Evolutionary conservation across 192 early-diverging fungal species (phyloP), one percentile per base, ranked within the genome.

Genomic region (Coemansia aciculifera): DNA sequence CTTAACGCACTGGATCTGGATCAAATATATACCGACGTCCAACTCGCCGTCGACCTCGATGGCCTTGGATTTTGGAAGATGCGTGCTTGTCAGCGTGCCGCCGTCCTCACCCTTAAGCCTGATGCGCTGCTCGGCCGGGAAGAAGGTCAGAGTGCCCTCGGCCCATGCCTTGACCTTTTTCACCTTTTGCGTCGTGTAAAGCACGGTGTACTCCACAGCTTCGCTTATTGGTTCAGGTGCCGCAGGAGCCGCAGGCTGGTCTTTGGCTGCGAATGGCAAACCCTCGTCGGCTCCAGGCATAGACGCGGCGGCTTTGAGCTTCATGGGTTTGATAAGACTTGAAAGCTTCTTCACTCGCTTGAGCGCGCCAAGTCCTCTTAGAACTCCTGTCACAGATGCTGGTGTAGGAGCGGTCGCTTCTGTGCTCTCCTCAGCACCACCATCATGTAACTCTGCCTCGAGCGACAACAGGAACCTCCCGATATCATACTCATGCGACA

Each of bases 111-210:
- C 64, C 40, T 69, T 73, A n/a, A 81, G 68, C 2, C 62, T 57
- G 34, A 76, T 62, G 43, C 65, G 70, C 12, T 61, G 54, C 23
- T 70, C 69, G 37, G 19, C 39, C 8, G 63, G 44, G 12, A 59
- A 40, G 19, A 63, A 64, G 29, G 32, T 13, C 52, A 76, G 36
- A 19, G 52, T 67, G 5, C 82, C 82, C 31, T 84, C 82, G 5
- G 73, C 64, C 82, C 82, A 84, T 32, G 77, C 59, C 67, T 84
- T 84, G 32, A 70, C 63, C 66, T 84, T 84, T 37, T 84, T 79
- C 2, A 59, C 48, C 48, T 79, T 84, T 57, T 84, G 82, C 11
- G 71, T 73, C 5, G 82, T 84, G 44, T 77, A 79, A 11, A 84
- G 74, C 4, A 69, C 68, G 3, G 67, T 39, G 37, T 79, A 84